phyloP scores from a whole-genome alignment of 257 asterid species.

The Parsonsia alboflavescens region DNA sequence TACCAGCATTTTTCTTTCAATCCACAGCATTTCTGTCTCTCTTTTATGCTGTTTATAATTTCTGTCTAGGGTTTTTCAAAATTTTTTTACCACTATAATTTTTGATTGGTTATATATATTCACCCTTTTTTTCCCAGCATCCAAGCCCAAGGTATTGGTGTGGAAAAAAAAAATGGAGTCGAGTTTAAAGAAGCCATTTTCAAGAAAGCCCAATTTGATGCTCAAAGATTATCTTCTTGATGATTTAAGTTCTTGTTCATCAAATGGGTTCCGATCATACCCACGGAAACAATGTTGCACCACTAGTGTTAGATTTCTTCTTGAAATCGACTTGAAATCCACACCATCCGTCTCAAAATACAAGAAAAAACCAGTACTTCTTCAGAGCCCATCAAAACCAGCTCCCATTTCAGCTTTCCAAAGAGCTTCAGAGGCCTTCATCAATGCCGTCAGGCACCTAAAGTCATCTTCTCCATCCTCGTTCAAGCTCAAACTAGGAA shows the following conservation, averaged over 20 bases:
- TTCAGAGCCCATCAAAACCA: slow-evolving; percentile 21
- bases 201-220: slow-evolving; percentile 25
- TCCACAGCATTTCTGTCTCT: slow-evolving; percentile 10
- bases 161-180: slow-evolving; percentile 15
- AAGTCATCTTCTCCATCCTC: slow-evolving; percentile 19
- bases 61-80: not conserved
- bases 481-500: slow-evolving; percentile 18
- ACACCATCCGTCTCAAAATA: slow-evolving; percentile 12
- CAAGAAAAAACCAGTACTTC: slow-evolving; percentile 12
- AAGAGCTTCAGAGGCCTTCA: slow-evolving; percentile 33
- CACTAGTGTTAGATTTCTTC: slow-evolving; percentile 35
- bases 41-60: not conserved
- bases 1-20: slow-evolving; percentile 6
- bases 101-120: too few species aligned
- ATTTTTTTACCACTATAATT: too few species aligned
- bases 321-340: slow-evolving; percentile 31
- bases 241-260: slow-evolving; percentile 46
- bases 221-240: slow-evolving; percentile 44
- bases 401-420: slow-evolving; percentile 42
- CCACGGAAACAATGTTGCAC: slow-evolving; percentile 39
- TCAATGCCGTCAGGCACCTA: slow-evolving; percentile 57
- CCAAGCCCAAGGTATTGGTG: not conserved
- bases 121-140: too few species aligned
- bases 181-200: slow-evolving; percentile 16
- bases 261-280: slow-evolving; percentile 42